Evolutionary conservation across 495 filamentous ascomycete species (phyloP).

Genomic region (Aspergillus olivimuriae): DNA sequence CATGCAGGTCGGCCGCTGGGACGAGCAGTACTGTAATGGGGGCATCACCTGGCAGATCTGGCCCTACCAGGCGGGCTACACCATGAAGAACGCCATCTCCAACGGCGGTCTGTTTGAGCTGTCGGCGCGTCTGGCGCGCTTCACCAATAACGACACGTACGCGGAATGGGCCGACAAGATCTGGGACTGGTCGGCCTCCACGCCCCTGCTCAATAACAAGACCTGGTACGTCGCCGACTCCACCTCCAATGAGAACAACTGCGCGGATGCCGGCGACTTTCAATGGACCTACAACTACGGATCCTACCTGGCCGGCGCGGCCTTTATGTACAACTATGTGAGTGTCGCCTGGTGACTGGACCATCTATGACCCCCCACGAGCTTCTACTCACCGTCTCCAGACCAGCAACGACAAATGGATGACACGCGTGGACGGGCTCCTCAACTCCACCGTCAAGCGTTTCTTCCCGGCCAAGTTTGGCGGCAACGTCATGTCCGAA

Average conservation of each 20-base stretch:
- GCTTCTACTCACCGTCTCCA: slow-evolving; percentile 11
- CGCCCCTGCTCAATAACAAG: slow-evolving; percentile 46
- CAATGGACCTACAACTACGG: slow-evolving; percentile 67
- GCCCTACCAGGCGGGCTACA: slow-evolving; percentile 39
- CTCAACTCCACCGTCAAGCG: slow-evolving; percentile 39
- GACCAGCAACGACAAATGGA: slow-evolving; percentile 50
- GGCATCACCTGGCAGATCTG: slow-evolving; percentile 48
- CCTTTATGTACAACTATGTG: slow-evolving; percentile 59
- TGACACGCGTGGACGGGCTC: slow-evolving; percentile 44
- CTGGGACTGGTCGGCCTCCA: slow-evolving; percentile 51
- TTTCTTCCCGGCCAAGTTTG: slow-evolving; percentile 47
- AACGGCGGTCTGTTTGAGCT: slow-evolving; percentile 63
- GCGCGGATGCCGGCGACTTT: slow-evolving; percentile 48
- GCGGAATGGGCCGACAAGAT: slow-evolving; percentile 56
- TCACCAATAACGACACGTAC: slow-evolving; percentile 58
- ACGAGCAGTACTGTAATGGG: slow-evolving; percentile 34
- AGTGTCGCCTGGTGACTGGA: too few relatives aligned
- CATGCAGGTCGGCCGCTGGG: slow-evolving; percentile 48
- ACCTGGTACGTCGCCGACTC: slow-evolving; percentile 54
- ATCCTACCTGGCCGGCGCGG: slow-evolving; percentile 58
- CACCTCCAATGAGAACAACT: slow-evolving; percentile 42
- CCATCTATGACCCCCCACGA: background rate
- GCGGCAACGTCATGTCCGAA: slow-evolving; percentile 53
- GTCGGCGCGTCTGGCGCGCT: slow-evolving; percentile 55
- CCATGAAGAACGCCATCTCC: slow-evolving; percentile 60